These are phyloP conservation scores for Pezicula neosporulosa DNA, from an alignment of 2,329 filamentous ascomycete species.

Conservation along the genomic window DNA sequence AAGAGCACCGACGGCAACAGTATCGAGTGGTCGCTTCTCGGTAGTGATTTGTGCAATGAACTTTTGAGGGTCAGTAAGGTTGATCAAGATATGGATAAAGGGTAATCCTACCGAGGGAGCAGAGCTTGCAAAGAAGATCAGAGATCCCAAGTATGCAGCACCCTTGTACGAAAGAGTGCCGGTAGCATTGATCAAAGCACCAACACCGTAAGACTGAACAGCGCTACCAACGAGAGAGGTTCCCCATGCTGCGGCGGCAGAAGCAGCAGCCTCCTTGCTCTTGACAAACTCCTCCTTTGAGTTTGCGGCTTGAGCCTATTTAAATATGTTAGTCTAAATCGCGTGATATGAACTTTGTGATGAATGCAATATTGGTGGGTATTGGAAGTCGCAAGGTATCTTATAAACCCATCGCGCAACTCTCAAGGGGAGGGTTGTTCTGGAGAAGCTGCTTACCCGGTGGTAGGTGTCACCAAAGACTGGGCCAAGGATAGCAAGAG, in stretches of 20 bases:
- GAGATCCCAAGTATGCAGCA: slow-evolving; percentile 83
- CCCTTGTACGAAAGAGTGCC: slow-evolving; percentile 96
- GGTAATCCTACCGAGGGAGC: slow-evolving; percentile 71
- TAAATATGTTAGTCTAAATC: too few species aligned
- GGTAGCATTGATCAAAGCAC: slow-evolving; percentile 88
- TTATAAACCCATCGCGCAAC: too few species aligned
- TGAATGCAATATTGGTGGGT: too few species aligned
- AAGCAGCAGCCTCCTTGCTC: slow-evolving; percentile 85
- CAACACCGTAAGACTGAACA: slow-evolving; percentile 85
- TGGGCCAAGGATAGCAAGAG: slow-evolving; percentile 81
- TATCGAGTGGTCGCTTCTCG: slow-evolving; percentile 90
- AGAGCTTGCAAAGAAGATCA: slow-evolving; percentile 89
- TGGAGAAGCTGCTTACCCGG: slow-evolving; percentile 37
- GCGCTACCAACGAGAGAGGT: slow-evolving; percentile 86
- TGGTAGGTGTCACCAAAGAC: slow-evolving; percentile 95
- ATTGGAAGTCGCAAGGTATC: too few species aligned
- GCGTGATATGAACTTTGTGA: too few species aligned
- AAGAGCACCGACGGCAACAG: slow-evolving; percentile 78
- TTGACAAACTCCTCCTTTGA: slow-evolving; percentile 95
- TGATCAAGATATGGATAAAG: neutral
- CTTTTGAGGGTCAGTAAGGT: slow-evolving; percentile 39
- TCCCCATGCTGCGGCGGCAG: slow-evolving; percentile 85
- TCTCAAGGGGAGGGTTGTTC: too few species aligned
- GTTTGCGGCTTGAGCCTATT: slow-evolving; percentile 74
- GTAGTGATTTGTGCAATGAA: slow-evolving; percentile 82